These are phyloP conservation scores for Colletotrichum shisoi DNA, from an alignment of 2,329 filamentous ascomycete genomes.

Conservation along the genomic window DNA sequence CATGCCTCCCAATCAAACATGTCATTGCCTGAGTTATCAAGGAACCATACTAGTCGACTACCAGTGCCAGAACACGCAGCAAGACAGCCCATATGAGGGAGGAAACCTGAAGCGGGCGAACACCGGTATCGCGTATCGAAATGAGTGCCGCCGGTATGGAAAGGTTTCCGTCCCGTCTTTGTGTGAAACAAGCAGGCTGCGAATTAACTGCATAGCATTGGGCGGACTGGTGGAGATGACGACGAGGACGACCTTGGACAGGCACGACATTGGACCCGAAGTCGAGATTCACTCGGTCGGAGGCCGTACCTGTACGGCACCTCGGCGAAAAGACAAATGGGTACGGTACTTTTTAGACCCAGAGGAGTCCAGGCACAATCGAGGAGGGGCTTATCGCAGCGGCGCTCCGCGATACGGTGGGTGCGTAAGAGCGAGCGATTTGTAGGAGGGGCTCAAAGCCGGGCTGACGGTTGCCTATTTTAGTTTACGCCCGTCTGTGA, in stretches of 20 bases:
- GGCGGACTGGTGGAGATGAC: conserved; percentile 26
- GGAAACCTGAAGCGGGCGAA: background rate
- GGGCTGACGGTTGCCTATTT: conserved; percentile 34
- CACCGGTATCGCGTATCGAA: background rate
- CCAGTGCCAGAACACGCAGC: conserved; percentile 2
- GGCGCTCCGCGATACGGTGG: conserved; percentile 11
- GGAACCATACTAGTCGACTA: background rate
- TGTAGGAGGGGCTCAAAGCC: background rate
- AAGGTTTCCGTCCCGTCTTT: background rate
- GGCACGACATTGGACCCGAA: background rate
- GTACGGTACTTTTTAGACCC: conserved; percentile 13
- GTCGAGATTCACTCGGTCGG: conserved; percentile 14
- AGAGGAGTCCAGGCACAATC: background rate
- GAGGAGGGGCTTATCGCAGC: conserved; percentile 3
- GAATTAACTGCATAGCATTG: conserved; percentile 16
- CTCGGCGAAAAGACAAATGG: background rate
- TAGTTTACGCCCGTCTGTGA: conserved; percentile 9
- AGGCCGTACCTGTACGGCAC: conserved; percentile 17
- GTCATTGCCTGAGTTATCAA: background rate
- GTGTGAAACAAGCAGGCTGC: conserved; percentile 30
- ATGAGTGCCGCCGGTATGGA: background rate
- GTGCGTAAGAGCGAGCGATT: background rate
- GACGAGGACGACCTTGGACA: background rate
- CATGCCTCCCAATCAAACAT: background rate
- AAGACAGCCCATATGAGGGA: conserved; percentile 8